phyloP scores from a whole-genome alignment of 2,329 filamentous ascomycete species.

The Penicillium sp. region DNA sequence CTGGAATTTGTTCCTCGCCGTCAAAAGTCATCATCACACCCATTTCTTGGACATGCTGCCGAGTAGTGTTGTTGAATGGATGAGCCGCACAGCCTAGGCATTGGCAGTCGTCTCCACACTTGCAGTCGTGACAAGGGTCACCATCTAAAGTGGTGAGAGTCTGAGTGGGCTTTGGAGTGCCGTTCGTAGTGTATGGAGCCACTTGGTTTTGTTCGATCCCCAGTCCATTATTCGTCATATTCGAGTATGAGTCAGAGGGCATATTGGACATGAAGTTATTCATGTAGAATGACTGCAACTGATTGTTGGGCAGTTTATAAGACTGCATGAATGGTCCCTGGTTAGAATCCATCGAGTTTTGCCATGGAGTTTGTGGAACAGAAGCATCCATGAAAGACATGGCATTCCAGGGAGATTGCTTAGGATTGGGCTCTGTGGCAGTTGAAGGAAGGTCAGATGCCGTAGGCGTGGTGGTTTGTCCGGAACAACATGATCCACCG shows the following conservation, averaged over 20 bases:
- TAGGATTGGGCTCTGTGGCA: conserved; percentile 1
- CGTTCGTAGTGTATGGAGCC: conserved; percentile 8
- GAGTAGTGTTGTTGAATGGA: conserved; percentile 44
- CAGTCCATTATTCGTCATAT: conserved; percentile 15
- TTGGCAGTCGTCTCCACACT: conserved; percentile 43
- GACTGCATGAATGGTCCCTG: conserved; percentile 14
- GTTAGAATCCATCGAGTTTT: conserved; percentile 14
- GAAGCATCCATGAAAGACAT: conserved; percentile 15
- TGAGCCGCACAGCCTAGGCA: conserved; percentile 45
- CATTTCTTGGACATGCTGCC: conserved; percentile 44
- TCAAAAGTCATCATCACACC: conserved; percentile 38
- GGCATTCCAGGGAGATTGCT: conserved; percentile 11
- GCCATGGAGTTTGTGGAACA: conserved; percentile 19
- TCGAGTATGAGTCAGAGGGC: conserved; percentile 10
- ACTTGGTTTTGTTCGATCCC: conserved; percentile 16
- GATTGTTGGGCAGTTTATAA: conserved; percentile 12
- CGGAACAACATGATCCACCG: conserved; percentile 29
- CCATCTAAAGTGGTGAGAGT: conserved; percentile 5
- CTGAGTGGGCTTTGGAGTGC: conserved; percentile 10
- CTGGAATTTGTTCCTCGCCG: conserved; percentile 23
- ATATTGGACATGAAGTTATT: conserved; percentile 15
- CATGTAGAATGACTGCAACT: conserved; percentile 12
- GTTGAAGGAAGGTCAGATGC: conserved; percentile 1
- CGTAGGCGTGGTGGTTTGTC: conserved; percentile 10
- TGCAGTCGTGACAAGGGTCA: conserved; percentile 34